Evolutionary conservation across 1,284 basidiomycete genomes (phyloP).

Genomic region (Boletellus deceptivus): DNA sequence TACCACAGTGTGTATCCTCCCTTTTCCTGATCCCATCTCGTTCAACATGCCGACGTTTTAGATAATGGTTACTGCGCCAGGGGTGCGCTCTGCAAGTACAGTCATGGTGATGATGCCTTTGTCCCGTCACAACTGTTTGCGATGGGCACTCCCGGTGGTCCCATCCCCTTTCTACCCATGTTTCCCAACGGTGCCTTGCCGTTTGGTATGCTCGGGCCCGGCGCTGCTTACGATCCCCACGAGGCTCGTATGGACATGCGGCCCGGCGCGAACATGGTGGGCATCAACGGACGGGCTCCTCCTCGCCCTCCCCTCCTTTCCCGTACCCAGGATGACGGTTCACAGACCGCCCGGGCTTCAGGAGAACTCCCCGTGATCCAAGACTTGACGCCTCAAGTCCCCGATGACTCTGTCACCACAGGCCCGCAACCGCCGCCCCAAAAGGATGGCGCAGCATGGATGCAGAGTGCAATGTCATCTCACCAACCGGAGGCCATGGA

Average conservation of each 20-base stretch:
- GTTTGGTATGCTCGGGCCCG: slow-evolving; percentile 44
- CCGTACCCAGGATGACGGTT: slow-evolving; percentile 48
- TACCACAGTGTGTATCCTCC: slow-evolving; percentile 73
- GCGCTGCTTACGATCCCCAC: slow-evolving; percentile 69
- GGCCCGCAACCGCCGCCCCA: slow-evolving; percentile 3
- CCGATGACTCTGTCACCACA: slow-evolving; percentile 26
- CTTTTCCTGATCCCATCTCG: slow-evolving; percentile 4
- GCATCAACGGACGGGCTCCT: slow-evolving; percentile 38
- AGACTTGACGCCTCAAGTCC: slow-evolving; percentile 63
- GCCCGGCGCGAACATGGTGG: slow-evolving; percentile 27
- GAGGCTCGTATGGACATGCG: slow-evolving; percentile 78
- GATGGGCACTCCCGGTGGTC: slow-evolving; percentile 41
- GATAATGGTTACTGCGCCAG: slow-evolving; percentile 90
- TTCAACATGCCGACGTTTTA: slow-evolving; percentile 31
- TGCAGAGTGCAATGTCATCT: slow-evolving; percentile 10
- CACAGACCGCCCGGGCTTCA: slow-evolving; percentile 40
- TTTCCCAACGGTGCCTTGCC: slow-evolving; percentile 45
- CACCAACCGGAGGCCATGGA: slow-evolving; percentile 37
- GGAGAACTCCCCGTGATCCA: slow-evolving; percentile 78
- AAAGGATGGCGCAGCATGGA: slow-evolving; percentile 17
- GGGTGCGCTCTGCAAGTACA: slow-evolving; percentile 88
- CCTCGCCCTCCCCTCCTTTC: slow-evolving; percentile 57
- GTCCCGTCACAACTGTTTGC: slow-evolving; percentile 65
- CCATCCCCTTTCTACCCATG: slow-evolving; percentile 66
- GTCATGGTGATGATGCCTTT: slow-evolving; percentile 83